Evolutionary conservation across 2,329 filamentous ascomycete genomes (phyloP), one percentile per base, ranked within the genome.

Genomic region (Chaetomium sp.): DNA sequence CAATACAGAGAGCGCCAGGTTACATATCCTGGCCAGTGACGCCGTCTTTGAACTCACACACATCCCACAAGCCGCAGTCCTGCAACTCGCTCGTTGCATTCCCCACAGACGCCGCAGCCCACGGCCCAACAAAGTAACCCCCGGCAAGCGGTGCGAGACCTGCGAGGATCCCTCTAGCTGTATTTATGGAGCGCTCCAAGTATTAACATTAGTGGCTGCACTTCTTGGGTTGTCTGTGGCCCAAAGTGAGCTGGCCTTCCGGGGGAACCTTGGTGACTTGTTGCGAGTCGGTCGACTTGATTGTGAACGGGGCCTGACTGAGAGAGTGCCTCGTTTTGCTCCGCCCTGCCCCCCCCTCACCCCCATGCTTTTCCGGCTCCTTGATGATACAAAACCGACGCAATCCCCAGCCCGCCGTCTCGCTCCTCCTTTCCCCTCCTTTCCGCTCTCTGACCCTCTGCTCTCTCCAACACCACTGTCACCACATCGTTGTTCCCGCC

Each of bases 301-400:
- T 63, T 64, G 59, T 53, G 57, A 53, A 53, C 57, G 58, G 58
- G 63, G 53, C 56, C 60, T 62, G 62, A 57, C 49, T 67, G 47
- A 25, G 53, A 57, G 31, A n/a, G 23, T 57, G 68, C 66, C 64
- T 67, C 65, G 66, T 57, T 65, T 65, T 65, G 63, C 67, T 69
- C 68, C 67, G 68, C 69, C 69, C 65, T 66, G 58, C 60, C 38
- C 45, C 38, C 57, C 57, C 57, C 60, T 38, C 38, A 54, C 66
- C 56, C 63, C 67, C 60, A 67, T 65, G 55, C 60, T 35, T 61
- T 60, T 60, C 45, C 54, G 57, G 57, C 59, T 61, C 61, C 63
- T 62, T 56, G 63, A 70, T 68, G 66, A 70, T 72, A 72, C 70
- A 72, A 72, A 72, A 69, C 66, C 66, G 64, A 69, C 68, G 67